Conservation (phyloP, 768 basidiomycete genomes). For the Lyophyllum shimeji region DNA sequence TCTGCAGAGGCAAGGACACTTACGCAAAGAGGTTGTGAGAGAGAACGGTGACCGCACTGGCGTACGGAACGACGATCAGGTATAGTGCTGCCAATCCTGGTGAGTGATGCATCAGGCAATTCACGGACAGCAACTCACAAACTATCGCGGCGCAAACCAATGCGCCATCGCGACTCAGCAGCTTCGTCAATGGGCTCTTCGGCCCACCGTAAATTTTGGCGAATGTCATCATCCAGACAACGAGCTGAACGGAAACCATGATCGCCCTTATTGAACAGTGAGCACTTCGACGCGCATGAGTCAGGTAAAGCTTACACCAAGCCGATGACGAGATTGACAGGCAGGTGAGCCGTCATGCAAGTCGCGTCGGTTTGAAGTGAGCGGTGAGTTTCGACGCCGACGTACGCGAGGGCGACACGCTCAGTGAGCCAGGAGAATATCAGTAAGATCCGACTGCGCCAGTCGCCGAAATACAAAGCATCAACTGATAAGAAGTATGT, state of each 20-base stretch:
- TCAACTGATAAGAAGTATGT: neutral
- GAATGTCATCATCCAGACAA: slow-evolving; percentile 6
- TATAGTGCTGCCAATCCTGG: neutral
- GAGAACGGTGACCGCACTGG: neutral
- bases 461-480: slow-evolving; percentile 1
- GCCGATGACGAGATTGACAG: neutral
- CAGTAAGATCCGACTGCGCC: neutral
- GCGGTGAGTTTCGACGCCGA: neutral
- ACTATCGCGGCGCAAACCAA: neutral
- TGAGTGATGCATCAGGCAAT: neutral
- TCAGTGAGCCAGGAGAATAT: neutral
- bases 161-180: neutral
- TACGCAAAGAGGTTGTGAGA: neutral
- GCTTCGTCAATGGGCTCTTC: neutral
- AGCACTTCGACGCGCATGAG: neutral
- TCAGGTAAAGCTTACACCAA: neutral
- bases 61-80: neutral
- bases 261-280: neutral
- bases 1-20: neutral
- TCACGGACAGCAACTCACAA: neutral
- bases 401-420: neutral
- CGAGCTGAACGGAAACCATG: neutral
- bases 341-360: neutral
- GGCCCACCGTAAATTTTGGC: neutral
- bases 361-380: neutral